Evolutionary conservation across 2,329 filamentous ascomycete species (phyloP).

Genomic region (Tricladium varicosporioides): DNA sequence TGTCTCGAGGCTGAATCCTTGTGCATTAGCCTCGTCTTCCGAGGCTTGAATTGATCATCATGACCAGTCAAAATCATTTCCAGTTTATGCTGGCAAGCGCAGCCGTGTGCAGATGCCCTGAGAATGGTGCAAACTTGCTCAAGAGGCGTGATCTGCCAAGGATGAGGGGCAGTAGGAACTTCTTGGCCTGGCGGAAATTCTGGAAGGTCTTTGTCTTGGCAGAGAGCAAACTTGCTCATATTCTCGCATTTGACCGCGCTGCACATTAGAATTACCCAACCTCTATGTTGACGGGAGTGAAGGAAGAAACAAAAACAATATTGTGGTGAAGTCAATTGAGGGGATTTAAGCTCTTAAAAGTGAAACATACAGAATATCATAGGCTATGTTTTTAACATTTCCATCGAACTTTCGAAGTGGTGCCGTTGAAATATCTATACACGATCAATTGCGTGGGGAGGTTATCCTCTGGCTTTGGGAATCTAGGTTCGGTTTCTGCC

Average conservation of each 20-base stretch:
- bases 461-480: too few species aligned
- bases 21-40: neutral
- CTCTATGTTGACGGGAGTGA: too few species aligned
- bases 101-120: neutral
- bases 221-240: slow-evolving; percentile 15
- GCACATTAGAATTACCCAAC: neutral
- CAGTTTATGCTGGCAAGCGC: neutral
- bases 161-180: neutral
- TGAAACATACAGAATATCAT: too few species aligned
- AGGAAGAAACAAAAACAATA: too few species aligned
- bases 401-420: too few species aligned
- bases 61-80: neutral
- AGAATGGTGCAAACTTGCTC: slow-evolving; percentile 7
- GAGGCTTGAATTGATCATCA: neutral
- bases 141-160: slow-evolving; percentile 14
- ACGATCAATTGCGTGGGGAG: too few species aligned
- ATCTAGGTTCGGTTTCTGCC: too few species aligned
- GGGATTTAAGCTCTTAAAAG: too few species aligned
- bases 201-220: neutral
- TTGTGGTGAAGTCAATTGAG: too few species aligned
- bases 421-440: too few species aligned
- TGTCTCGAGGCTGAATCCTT: neutral
- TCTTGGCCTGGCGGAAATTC: neutral
- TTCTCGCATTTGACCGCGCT: slow-evolving; percentile 6
- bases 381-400: too few species aligned